These are phyloP conservation scores for Amauroascus niger DNA, from an alignment of 2,329 filamentous ascomycete genomes.

Conservation along the genomic window DNA sequence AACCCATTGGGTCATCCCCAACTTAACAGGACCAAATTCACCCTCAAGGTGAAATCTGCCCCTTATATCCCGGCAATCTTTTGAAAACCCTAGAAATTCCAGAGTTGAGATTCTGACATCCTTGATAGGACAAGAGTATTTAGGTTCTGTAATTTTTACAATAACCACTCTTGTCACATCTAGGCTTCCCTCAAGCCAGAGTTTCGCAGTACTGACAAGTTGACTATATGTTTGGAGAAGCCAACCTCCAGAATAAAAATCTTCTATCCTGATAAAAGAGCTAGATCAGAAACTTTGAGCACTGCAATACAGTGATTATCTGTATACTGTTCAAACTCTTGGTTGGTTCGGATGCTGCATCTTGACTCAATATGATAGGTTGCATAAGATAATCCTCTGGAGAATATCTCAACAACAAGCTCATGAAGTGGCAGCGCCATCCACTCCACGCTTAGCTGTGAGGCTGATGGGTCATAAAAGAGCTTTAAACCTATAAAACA, in stretches of 20 bases:
- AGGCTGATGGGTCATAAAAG: slow-evolving; percentile 1
- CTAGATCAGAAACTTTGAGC: not conserved
- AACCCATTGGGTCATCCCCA: slow-evolving; percentile 1
- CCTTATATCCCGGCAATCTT: not conserved
- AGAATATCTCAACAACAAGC: slow-evolving; percentile 5
- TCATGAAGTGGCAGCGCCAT: not conserved
- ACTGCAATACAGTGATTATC: not conserved
- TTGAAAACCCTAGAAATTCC: not conserved
- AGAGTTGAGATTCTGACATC: not conserved
- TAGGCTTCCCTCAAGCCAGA: slow-evolving; percentile 4
- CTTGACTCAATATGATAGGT: not conserved
- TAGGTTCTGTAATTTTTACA: slow-evolving; percentile 4
- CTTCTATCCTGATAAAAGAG: slow-evolving; percentile 1
- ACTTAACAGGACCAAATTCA: slow-evolving; percentile 1
- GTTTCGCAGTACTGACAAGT: not conserved
- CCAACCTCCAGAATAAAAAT: not conserved
- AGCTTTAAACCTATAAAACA: slow-evolving; percentile 2
- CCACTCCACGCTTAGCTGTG: slow-evolving; percentile 3
- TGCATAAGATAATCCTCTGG: not conserved
- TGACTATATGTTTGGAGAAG: not conserved
- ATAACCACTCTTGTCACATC: slow-evolving; percentile 3
- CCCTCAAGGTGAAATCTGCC: slow-evolving; percentile 1
- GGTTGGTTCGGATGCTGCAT: not conserved
- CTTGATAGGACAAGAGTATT: slow-evolving; percentile 1
- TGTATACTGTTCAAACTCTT: not conserved